Evolutionary conservation across 2,329 filamentous ascomycete species (phyloP).

Genomic region (Trichophyton verrucosum): DNA sequence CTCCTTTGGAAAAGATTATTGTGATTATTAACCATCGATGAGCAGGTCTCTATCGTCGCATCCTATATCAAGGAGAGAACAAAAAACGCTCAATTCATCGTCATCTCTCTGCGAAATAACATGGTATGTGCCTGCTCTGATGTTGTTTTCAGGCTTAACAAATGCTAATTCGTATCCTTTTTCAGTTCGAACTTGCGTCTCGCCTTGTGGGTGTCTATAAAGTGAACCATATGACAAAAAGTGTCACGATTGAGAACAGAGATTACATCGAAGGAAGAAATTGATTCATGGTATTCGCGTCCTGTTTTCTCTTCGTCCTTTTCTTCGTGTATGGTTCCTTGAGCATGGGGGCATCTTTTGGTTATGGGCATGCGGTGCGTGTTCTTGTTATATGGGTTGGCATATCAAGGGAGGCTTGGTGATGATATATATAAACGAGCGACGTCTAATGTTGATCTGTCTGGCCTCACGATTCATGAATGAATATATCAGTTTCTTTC

Average conservation of each 20-base stretch:
- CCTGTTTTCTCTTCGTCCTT: neutral
- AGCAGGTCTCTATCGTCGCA: constrained; percentile 85
- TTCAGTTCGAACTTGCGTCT: constrained; percentile 77
- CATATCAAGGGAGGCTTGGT: neutral
- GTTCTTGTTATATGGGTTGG: neutral
- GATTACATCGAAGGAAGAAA: constrained; percentile 49
- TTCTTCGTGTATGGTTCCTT: neutral
- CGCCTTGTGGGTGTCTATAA: constrained; percentile 96
- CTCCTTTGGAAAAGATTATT: neutral
- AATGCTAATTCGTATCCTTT: neutral
- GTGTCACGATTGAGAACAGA: constrained; percentile 73
- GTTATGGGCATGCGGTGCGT: neutral
- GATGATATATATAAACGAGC: neutral
- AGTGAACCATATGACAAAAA: constrained; percentile 97
- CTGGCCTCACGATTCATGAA: neutral
- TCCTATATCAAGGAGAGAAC: constrained; percentile 98
- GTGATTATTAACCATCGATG: constrained; percentile 10
- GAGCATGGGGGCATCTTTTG: neutral
- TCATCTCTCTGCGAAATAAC: constrained; percentile 95
- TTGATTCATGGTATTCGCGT: neutral
- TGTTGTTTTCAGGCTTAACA: neutral
- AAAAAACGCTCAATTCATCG: constrained; percentile 98
- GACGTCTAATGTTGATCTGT: neutral
- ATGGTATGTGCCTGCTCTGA: constrained; percentile 44
- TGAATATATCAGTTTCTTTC: neutral